Evolutionary conservation across 2,329 filamentous ascomycete genomes (phyloP), one percentile per base, ranked within the genome.

Genomic region (Cercospora citrullina): DNA sequence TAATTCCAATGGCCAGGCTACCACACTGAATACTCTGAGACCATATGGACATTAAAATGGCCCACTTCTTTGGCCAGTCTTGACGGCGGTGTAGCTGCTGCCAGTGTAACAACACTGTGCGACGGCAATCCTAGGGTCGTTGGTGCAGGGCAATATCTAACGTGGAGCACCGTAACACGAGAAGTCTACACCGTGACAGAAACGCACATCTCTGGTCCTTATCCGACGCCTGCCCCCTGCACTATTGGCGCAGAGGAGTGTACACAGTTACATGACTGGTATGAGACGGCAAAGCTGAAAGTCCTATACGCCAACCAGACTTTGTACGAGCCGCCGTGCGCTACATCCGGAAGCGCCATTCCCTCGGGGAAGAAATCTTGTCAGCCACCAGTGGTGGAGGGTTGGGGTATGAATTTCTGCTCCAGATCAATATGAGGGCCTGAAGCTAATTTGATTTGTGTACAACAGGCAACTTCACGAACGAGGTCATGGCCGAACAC

Each of bases 61-160:
- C 48, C 48, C 48, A 23, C 48, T 53, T 23, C 48, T 14, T 23
- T 53, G 48, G 48, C 48, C 48, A 53, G 21, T 53, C 10, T 53
- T 16, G 48, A 21, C n/a, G 48, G 48, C 21, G 48, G 18, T 21
- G 48, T 53, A 14, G 12, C 21, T 12, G 68, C 66, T 14, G 62
- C 64, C 21, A 60, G 69, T n/a, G 16, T 65, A 18, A 69, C 65
- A 3, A 73, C 69, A 4, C 68, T 74, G 5, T 74, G 73, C 48
- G 73, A 74, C 68, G 73, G 73, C 10, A 65, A 72, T 39, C 69
- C 72, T 3, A 57, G 73, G 16, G 71, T 68, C 3, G 66, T 72
- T n/a, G 70, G 70, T n/a, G 55, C 62, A 8, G 66, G 57, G 8
- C 67, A 23, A 33, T 66, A 63, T 58, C 9, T 55, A 10, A 42